Percentiles rank a stretch among this genome's conserved stretches.
These are phyloP conservation scores for Nicotiana noctiflora DNA, from an alignment of 257 asterid species.

Conservation along the genomic window DNA sequence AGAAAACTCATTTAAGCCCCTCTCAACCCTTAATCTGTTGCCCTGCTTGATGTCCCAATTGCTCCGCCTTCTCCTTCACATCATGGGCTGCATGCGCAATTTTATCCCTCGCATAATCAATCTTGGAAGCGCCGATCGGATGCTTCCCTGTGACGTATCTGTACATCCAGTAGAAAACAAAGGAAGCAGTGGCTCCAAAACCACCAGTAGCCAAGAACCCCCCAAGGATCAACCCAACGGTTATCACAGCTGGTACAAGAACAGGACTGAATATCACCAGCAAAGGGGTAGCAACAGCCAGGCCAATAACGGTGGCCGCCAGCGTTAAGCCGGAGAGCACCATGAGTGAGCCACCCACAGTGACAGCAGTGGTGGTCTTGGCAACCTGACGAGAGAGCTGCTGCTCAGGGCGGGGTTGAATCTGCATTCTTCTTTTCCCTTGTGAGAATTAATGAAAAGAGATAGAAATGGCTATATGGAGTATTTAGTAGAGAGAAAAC, in stretches of 20 bases:
- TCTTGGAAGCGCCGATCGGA: slow-evolving; percentile 71
- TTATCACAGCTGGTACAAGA: slow-evolving; percentile 65
- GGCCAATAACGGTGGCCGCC: slow-evolving; percentile 73
- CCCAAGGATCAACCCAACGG: slow-evolving; percentile 45
- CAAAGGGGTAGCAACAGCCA: slow-evolving; percentile 66
- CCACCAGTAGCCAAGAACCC: slow-evolving; percentile 69
- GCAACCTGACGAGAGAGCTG: slow-evolving; percentile 67
- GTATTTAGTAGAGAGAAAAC: not conserved
- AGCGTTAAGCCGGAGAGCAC: slow-evolving; percentile 75
- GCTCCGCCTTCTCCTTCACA: slow-evolving; percentile 61
- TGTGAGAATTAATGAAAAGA: no score
- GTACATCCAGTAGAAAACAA: slow-evolving; percentile 89
- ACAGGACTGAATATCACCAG: slow-evolving; percentile 86
- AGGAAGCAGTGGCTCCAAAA: slow-evolving; percentile 70
- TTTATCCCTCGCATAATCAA: slow-evolving; percentile 56
- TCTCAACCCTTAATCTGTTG: slow-evolving; percentile 23
- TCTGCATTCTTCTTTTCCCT: not conserved
- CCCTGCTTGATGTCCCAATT: slow-evolving; percentile 33
- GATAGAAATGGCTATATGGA: not conserved
- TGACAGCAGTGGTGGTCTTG: slow-evolving; percentile 83
- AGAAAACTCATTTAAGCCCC: not conserved
- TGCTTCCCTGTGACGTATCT: slow-evolving; percentile 68
- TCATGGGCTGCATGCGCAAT: slow-evolving; percentile 50
- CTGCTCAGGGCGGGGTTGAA: slow-evolving; percentile 28
- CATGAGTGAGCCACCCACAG: slow-evolving; percentile 81